Evolutionary conservation across 2,329 filamentous ascomycete species (phyloP).

Genomic region (Esteya vermicola): DNA sequence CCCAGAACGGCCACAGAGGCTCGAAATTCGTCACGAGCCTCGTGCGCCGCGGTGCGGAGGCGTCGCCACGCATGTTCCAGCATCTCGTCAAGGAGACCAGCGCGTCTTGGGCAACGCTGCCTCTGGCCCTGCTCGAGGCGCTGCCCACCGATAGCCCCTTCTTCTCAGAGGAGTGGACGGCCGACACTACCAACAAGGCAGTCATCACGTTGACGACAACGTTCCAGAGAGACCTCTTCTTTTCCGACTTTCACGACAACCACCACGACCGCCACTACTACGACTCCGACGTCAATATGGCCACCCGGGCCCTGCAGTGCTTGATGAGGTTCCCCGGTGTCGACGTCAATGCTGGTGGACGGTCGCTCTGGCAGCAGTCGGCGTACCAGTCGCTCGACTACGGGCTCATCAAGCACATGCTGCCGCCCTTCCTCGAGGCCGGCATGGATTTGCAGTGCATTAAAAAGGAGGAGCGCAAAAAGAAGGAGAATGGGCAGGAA

Average conservation of each 20-base stretch:
- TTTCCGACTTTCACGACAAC: not conserved
- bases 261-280: slow-evolving; percentile 1
- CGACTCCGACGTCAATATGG: not conserved
- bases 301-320: not conserved
- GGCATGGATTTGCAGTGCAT: not conserved
- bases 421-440: slow-evolving; percentile 3
- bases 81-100: not conserved
- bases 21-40: not conserved
- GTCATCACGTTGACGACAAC: not conserved
- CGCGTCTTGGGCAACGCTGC: not conserved
- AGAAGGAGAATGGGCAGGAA: too few species aligned
- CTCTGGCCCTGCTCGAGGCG: not conserved
- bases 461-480: not conserved
- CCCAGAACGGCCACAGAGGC: not conserved
- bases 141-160: not conserved
- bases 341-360: not conserved
- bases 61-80: not conserved
- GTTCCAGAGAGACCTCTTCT: not conserved
- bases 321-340: not conserved
- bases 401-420: not conserved
- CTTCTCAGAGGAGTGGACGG: not conserved
- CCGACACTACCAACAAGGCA: not conserved
- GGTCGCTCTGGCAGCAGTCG: not conserved
- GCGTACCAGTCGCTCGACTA: not conserved
- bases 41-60: not conserved